Percentiles rank a stretch among this genome's conserved stretches.
These are phyloP conservation scores for Pelargonium nanum DNA, from an alignment of 345 rosid genomes.

Conservation along the genomic window DNA sequence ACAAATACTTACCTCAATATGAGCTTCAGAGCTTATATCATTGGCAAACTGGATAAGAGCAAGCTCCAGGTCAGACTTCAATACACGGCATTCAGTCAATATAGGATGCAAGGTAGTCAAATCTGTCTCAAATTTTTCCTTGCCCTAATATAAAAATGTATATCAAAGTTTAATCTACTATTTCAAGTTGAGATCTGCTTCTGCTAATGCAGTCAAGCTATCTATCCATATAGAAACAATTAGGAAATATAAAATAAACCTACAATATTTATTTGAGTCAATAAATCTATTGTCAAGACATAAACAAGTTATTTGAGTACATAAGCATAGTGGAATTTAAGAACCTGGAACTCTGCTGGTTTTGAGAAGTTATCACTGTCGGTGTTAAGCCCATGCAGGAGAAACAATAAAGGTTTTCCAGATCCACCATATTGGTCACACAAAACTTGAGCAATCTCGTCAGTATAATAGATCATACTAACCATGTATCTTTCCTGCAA, in stretches of 20 bases:
- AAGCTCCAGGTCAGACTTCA: slow-evolving; percentile 76
- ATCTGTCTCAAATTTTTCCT: slow-evolving; percentile 57
- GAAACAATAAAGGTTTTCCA: slow-evolving; percentile 57
- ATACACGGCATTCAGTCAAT: slow-evolving; percentile 86
- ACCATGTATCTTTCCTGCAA: slow-evolving; percentile 75
- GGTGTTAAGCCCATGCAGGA: slow-evolving; percentile 77
- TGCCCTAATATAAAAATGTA: slow-evolving; percentile 39
- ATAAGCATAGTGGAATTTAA: slow-evolving; percentile 2
- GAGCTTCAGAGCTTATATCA: slow-evolving; percentile 96
- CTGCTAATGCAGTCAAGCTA: not conserved
- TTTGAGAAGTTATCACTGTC: slow-evolving; percentile 74
- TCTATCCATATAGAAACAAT: slow-evolving; percentile 8
- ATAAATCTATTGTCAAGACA: not conserved
- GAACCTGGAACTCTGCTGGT: slow-evolving; percentile 81
- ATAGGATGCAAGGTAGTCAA: slow-evolving; percentile 70
- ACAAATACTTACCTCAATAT: slow-evolving; percentile 49
- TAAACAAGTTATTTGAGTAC: no score
- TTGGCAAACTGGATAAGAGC: slow-evolving; percentile 81
- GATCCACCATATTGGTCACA: slow-evolving; percentile 37
- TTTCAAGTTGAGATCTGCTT: not conserved
- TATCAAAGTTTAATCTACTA: not conserved
- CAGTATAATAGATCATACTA: slow-evolving; percentile 47
- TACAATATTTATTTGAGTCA: not conserved
- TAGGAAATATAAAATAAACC: slow-evolving; percentile 7
- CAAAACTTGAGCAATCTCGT: slow-evolving; percentile 56